Evolutionary conservation across 257 asterid species (phyloP), one percentile per base, ranked within the genome.

Genomic region (Solanum peruvianum): DNA sequence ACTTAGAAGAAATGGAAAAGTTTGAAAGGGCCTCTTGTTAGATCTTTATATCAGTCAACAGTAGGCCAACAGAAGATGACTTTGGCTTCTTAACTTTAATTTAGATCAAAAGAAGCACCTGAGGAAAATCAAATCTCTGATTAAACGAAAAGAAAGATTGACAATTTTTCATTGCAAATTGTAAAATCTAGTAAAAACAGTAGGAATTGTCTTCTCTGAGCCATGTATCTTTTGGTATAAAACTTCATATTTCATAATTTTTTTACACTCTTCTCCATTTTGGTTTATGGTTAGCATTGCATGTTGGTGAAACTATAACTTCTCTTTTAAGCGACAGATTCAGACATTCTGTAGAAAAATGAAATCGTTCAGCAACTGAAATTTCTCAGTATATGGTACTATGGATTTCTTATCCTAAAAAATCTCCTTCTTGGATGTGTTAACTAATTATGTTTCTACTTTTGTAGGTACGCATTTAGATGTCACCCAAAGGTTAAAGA

Each of bases 391-490:
- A 27, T 25, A 27, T 16, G 16, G 16, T 78, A 78, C 42, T 78
- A 45, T 45, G 84, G 37, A 45, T 21, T 37, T 45, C 84, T 45
- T 62, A 27, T 78, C 56, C 27, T 44, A 45, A 25, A 45, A 78
- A 14, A 10, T 45, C 31, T 31, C 58, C 7, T 29, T 31, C 31
- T 20, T 86, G 76, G 16, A 31, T 37, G 33, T 81, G 71, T 84
- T 86, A 78, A 64, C 78, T 67, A 72, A 37, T 84, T 49, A 31
- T 85, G 89, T 33, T 85, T 88, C 82, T 14, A 62, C 81, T 86
- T 88, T 56, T 89, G 90, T 94, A 97, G 99, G 82, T 97, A 95
- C 85, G 94, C 94, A 86, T 97, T 97, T 89, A 93, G 91, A 92
- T 97, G 99, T 91, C 93, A 94, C 87, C 98, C 98, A 31, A 93